A percentile compares a stretch with the other conserved stretches of the same genome.
These are phyloP conservation scores for Coemansia sp. DNA, from an alignment of 192 early-diverging fungal genomes.

Conservation along the genomic window DNA sequence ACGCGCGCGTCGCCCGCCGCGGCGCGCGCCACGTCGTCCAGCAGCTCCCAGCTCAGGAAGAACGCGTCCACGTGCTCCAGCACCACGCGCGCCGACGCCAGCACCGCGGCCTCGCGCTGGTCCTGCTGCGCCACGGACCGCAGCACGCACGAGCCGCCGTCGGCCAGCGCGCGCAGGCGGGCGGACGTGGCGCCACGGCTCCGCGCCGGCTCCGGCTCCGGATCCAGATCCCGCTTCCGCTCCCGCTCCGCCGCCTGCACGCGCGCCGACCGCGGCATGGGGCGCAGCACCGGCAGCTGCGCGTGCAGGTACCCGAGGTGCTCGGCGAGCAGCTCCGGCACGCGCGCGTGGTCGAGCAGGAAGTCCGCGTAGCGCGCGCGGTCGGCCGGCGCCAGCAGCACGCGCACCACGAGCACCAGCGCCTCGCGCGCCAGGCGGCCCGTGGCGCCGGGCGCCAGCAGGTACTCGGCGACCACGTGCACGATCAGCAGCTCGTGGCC, in stretches of 20 bases:
- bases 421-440: conserved; percentile 46
- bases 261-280: conserved; percentile 27
- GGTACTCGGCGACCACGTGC: conserved; percentile 37
- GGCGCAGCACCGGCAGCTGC: conserved; percentile 35
- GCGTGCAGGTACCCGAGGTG: conserved; percentile 41
- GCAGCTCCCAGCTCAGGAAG: conserved; percentile 48
- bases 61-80: conserved; percentile 41
- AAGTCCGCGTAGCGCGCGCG: conserved; percentile 17
- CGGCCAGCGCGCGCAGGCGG: neutral
- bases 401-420: conserved; percentile 37
- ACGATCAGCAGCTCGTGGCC: conserved; percentile 44
- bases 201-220: neutral
- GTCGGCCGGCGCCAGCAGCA: conserved; percentile 33
- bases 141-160: conserved; percentile 1
- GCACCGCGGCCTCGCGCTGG: conserved; percentile 17
- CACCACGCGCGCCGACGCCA: conserved; percentile 7
- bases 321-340: conserved; percentile 36
- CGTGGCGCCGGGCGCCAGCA: conserved; percentile 35
- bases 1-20: conserved; percentile 9
- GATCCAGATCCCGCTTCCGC: neutral
- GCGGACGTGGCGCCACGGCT: neutral
- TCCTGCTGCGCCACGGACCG: conserved; percentile 23
- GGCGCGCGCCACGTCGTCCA: conserved; percentile 30
- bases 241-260: conserved; percentile 16
- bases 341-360: conserved; percentile 33